phyloP scores from a whole-genome alignment of 768 basidiomycete species.

The Mycena alexandri region DNA sequence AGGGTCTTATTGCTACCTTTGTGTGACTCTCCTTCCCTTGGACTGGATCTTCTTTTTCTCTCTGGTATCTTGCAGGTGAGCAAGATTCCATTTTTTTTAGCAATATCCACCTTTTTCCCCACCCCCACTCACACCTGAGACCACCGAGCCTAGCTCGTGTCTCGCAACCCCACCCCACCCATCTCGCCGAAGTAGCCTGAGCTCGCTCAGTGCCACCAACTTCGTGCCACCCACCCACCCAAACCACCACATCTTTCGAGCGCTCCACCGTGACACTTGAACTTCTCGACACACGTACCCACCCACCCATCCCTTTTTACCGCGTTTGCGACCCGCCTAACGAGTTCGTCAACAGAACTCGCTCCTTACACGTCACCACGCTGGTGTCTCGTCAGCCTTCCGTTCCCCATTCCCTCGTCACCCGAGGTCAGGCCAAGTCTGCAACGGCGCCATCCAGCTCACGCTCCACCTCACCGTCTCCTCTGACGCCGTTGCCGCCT shows the following conservation, averaged over 20 bases:
- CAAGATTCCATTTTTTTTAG: constrained; percentile 19
- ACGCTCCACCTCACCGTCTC: neutral
- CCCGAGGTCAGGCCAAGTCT: constrained; percentile 2
- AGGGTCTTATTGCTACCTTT: too few relatives aligned
- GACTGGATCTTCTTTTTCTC: too few relatives aligned
- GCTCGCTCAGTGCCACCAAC: constrained; percentile 13
- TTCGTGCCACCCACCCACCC: neutral
- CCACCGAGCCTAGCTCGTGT: too few relatives aligned
- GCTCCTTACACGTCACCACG: constrained; percentile 6
- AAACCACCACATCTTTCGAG: too few relatives aligned
- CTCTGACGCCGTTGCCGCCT: too few relatives aligned
- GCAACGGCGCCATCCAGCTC: neutral
- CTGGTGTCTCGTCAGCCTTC: constrained; percentile 1
- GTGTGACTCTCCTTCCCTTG: too few relatives aligned
- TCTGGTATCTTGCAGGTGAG: neutral
- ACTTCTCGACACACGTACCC: too few relatives aligned
- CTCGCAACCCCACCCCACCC: too few relatives aligned
- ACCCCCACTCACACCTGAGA: too few relatives aligned
- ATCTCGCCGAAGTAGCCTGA: constrained; percentile 8
- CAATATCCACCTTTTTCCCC: neutral
- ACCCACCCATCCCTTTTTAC: too few relatives aligned
- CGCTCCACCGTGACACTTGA: neutral
- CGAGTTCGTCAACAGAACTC: neutral
- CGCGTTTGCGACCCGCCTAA: neutral
- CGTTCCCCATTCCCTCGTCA: constrained; percentile 6